Evolutionary conservation across 805 yeast genomes (phyloP), one percentile per base, ranked within the genome.

Genomic region (Metschnikowia continentalis): DNA sequence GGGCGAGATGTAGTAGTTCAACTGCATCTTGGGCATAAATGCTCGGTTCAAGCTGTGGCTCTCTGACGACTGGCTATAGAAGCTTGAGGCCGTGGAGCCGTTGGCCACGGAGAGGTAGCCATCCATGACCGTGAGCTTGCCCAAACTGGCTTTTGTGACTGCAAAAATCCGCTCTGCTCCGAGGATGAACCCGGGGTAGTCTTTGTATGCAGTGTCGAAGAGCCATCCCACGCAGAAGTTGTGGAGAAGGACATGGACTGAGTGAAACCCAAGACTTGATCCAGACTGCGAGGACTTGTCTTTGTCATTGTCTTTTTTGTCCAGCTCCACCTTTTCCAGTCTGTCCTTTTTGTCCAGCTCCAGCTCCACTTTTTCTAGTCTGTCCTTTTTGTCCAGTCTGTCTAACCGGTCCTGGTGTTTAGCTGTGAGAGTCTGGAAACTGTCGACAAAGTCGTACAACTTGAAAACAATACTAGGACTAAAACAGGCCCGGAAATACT

Each of bases 161-260:
- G 89, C 82, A 54, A 83, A 86, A 19, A 89, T 79, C 15, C 83
- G 71, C 55, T 88, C 89, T 49, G 86, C 88, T 0, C 97, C 97
- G 32, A 82, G 54, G 36, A 87, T 83, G n/a, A 89, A 61, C 10
- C 97, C 97, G 0, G 90, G 90, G 48, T 71, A 74, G 32, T 67
- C 70, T 20, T 74, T 75, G 1, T 61, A 53, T 1, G 64, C 62
- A 5, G 64, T 65, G n/a, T 79, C 83, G 61, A 86, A 86, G 3
- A 86, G 63, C 90, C 96, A 89, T 0, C 96, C 96, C 33, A 86
- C 52, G 54, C 95, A 86, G 52, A 87, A 73, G 55, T 85, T 80
- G 56, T 83, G 78, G 0, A 89, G 79, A 5, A 83, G 63, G 22
- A 86, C 72, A 44, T 81, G 86, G 32, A 86, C 68, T 0, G 54